Evolutionary conservation across 2,329 filamentous ascomycete genomes (phyloP).

Genomic region (Epichloe glyceriae): DNA sequence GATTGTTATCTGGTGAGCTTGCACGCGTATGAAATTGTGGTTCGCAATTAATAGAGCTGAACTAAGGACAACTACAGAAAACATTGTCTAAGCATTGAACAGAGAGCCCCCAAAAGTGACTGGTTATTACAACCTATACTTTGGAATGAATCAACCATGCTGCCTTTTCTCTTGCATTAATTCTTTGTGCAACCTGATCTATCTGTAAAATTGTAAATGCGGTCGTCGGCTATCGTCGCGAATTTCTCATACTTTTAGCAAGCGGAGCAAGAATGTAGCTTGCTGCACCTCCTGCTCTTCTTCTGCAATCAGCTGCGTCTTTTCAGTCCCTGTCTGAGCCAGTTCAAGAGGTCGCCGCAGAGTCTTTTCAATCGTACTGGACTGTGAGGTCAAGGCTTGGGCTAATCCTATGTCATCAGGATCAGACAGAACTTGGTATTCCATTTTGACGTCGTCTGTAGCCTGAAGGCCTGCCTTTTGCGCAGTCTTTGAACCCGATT

Average conservation of each 20-base stretch:
- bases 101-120: background rate
- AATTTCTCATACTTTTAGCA: conserved; percentile 54
- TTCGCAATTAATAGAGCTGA: background rate
- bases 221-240: background rate
- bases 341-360: conserved; percentile 61
- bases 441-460: conserved; percentile 93
- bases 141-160: background rate
- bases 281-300: conserved; percentile 81
- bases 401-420: conserved; percentile 63
- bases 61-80: conserved; percentile 7
- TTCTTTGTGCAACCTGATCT: background rate
- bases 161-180: background rate
- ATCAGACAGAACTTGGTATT: conserved; percentile 71
- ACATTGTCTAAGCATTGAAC: conserved; percentile 14
- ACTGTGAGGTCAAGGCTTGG: conserved; percentile 56
- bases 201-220: background rate
- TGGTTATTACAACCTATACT: too few relatives aligned
- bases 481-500: conserved; percentile 83
- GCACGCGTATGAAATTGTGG: background rate
- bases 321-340: conserved; percentile 12
- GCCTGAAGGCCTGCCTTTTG: conserved; percentile 85
- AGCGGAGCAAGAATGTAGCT: conserved; percentile 62
- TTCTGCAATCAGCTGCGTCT: conserved; percentile 49
- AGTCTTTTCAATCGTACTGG: conserved; percentile 59
- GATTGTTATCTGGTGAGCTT: conserved; percentile 68